Evolutionary conservation across 2,329 filamentous ascomycete species (phyloP).

Genomic region (Sordariomycetes sp.): DNA sequence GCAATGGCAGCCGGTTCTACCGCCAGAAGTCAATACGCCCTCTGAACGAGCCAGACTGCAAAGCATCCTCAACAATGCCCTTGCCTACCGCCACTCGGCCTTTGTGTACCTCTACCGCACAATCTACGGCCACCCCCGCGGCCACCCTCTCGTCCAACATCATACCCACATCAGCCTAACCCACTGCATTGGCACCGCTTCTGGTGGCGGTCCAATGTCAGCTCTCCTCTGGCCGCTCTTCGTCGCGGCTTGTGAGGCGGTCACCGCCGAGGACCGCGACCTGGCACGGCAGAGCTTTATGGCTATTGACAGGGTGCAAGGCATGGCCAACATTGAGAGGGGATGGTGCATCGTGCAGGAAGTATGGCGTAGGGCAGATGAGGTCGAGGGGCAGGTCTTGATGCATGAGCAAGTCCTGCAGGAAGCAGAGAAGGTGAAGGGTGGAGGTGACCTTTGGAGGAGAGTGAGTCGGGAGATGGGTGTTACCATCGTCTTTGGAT

Average conservation of each 20-base stretch:
- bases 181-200: constrained; percentile 47
- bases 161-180: constrained; percentile 39
- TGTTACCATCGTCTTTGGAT: constrained; percentile 51
- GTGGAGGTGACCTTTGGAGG: constrained; percentile 40
- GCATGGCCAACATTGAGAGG: constrained; percentile 56
- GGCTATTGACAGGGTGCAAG: constrained; percentile 46
- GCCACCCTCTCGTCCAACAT: constrained; percentile 40
- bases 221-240: constrained; percentile 58
- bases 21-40: constrained; percentile 15
- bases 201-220: constrained; percentile 49
- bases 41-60: constrained; percentile 34
- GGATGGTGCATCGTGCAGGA: constrained; percentile 53
- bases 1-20: constrained; percentile 45
- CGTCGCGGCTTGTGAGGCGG: constrained; percentile 52
- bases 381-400: constrained; percentile 8
- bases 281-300: constrained; percentile 42
- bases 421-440: constrained; percentile 7
- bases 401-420: constrained; percentile 1
- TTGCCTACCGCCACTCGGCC: constrained; percentile 49
- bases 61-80: constrained; percentile 48
- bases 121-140: constrained; percentile 37
- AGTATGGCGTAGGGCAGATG: constrained; percentile 48
- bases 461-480: constrained; percentile 49
- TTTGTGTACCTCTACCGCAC: constrained; percentile 49
- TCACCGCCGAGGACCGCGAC: constrained; percentile 35